phyloP scores from a whole-genome alignment of 164 flowering plant genomes.

The Umbilicus rupestris region DNA sequence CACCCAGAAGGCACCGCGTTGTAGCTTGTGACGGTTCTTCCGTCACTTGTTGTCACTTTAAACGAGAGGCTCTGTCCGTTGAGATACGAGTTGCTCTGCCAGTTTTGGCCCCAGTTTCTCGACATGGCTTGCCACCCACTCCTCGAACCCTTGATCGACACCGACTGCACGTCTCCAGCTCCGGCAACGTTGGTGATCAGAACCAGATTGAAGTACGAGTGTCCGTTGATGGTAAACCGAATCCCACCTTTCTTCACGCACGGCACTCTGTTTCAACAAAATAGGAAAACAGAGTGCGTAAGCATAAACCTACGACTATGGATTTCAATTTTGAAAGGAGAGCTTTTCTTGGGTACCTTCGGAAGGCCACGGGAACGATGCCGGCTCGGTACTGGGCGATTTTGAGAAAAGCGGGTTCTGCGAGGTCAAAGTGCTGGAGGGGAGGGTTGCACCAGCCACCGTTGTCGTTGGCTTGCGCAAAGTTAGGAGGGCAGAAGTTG shows the following conservation, averaged over 20 bases:
- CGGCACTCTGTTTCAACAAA: constrained; percentile 2
- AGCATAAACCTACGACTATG: too few relatives aligned
- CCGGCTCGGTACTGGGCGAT: neutral
- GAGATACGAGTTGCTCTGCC: constrained; percentile 1
- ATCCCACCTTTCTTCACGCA: constrained; percentile 4
- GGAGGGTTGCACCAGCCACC: constrained; percentile 6
- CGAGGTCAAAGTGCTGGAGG: constrained; percentile 2
- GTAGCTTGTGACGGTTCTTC: constrained; percentile 1
- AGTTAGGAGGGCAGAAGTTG: constrained; percentile 1
- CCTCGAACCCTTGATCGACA: neutral
- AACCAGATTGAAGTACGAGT: neutral
- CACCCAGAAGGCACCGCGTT: neutral
- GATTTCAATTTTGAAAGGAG: too few relatives aligned
- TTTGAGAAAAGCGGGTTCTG: neutral
- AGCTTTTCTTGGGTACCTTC: neutral
- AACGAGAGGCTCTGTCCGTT: constrained; percentile 1
- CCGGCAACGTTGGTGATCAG: neutral
- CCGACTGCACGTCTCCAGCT: constrained; percentile 1
- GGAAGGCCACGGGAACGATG: neutral
- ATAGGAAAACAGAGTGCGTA: neutral
- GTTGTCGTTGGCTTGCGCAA: neutral
- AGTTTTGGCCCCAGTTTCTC: constrained; percentile 1
- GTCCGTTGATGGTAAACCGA: neutral
- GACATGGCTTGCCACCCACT: constrained; percentile 1
- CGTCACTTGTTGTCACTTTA: neutral